Evolutionary conservation across 139 green algal genomes (phyloP), one percentile per base, ranked within the genome.

Genomic region (Micractinium sp.): DNA sequence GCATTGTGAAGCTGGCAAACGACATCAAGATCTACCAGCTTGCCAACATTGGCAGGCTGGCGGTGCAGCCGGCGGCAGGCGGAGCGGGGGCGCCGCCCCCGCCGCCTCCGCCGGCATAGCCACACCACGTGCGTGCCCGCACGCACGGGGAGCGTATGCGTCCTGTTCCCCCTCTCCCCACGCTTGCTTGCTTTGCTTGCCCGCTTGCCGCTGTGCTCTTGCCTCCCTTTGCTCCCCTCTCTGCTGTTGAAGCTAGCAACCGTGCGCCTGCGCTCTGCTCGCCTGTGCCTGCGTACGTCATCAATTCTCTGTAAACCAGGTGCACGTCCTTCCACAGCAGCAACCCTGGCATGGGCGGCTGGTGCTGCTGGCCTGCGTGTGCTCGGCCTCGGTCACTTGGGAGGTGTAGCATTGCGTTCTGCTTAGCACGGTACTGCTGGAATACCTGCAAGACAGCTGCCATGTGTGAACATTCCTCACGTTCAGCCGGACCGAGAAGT

Each of bases 1-100:
- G 89, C 84, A 94, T 94, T 74, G 87, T 94, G 53, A 94, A 94
- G 84, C 88, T 92, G 33, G 92, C 89, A 25, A 66, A 56, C 67
- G 89, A 92, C 33, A 92, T 94, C 82, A 92, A 92, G 76, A 93
- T 94, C 56, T 67, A 91, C 36, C 83, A 87, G 36, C 84, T 91
- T 39, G 41, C 66, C 1, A 19, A 67, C 38, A 66, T 91, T 27
- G 89, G 76, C 3, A 33, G 60, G 35, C 67, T 87, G 83, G 83
- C 83, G 67, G 38, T 60, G 66, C 67, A 79, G 66, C 83, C 29
- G 19, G 38, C 71, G 13, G 83, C 80, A 29, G 79, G 47, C 15
- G 15, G 47, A 29, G 47, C 29, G 19, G 53, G 19, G 19, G 35
- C 33, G 61, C 82, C 61, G 31, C 60, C 35, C 53, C 47, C 47